phyloP scores from a whole-genome alignment of 2,329 filamentous ascomycete genomes.

The Penicillium rolfsii region DNA sequence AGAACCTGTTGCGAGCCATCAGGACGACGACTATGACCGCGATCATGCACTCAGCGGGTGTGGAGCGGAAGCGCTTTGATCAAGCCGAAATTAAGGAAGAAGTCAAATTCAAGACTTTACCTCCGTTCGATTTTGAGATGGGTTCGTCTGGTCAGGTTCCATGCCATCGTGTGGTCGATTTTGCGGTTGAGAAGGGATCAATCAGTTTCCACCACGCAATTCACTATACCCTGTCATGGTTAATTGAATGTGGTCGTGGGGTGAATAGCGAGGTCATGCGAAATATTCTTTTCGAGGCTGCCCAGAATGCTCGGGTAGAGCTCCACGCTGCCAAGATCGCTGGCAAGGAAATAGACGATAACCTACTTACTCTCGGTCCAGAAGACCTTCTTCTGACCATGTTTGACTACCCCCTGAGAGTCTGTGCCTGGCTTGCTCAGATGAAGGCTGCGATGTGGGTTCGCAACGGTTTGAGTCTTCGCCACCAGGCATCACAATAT shows the following conservation, averaged over 20 bases:
- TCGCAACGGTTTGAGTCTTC: conserved; percentile 90
- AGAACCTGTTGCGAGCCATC: conserved; percentile 71
- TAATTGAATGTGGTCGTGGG: conserved; percentile 83
- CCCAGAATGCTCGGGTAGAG: conserved; percentile 49
- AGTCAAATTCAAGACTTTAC: conserved; percentile 76
- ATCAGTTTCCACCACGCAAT: conserved; percentile 98
- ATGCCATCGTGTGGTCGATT: conserved; percentile 75
- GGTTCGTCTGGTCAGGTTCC: conserved; percentile 47
- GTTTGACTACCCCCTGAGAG: conserved; percentile 90
- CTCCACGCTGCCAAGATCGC: conserved; percentile 66
- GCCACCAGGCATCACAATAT: conserved; percentile 94
- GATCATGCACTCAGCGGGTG: conserved; percentile 85
- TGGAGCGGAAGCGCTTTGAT: conserved; percentile 83
- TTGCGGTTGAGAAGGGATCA: conserved; percentile 82
- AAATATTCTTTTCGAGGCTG: conserved; percentile 71
- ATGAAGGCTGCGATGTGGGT: conserved; percentile 99
- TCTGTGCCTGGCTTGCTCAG: conserved; percentile 95
- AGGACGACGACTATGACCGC: conserved; percentile 72
- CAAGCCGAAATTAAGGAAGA: conserved; percentile 87
- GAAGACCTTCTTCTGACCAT: conserved; percentile 84
- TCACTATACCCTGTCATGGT: conserved; percentile 95
- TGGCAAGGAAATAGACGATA: conserved; percentile 62
- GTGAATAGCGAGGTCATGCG: conserved; percentile 70
- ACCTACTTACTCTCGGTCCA: conserved; percentile 49
- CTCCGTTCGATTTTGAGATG: conserved; percentile 77